A percentile compares a stretch with the other conserved stretches of the same genome.
Evolutionary conservation across 2,329 filamentous ascomycete genomes (phyloP).

Genomic region (Colletotrichum paranaense): DNA sequence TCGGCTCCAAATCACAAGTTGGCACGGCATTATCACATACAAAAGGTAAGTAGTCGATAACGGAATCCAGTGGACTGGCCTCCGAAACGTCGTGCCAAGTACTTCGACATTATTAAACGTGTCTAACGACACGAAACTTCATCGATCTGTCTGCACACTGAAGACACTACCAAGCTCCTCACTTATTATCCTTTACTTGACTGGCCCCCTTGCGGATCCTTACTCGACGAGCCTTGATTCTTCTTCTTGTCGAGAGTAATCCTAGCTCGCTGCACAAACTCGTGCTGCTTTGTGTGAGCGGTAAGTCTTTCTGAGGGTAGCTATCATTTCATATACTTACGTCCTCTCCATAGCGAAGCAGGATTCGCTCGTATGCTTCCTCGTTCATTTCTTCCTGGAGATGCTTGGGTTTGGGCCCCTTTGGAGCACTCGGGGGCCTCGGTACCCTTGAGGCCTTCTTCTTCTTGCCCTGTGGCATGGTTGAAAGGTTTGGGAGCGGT

Average conservation of each 20-base stretch:
- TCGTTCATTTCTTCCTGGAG: too few species aligned
- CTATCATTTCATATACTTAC: slow-evolving; percentile 39
- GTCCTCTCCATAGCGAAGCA: slow-evolving; percentile 27
- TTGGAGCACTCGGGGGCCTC: slow-evolving; percentile 40
- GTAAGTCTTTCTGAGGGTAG: neutral
- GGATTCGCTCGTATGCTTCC: too few species aligned
- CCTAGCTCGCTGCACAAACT: slow-evolving; percentile 48
- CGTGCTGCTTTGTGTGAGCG: slow-evolving; percentile 43
- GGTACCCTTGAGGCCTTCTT: slow-evolving; percentile 54
- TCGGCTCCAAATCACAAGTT: neutral
- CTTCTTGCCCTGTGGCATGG: slow-evolving; percentile 27
- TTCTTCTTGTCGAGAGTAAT: slow-evolving; percentile 46
- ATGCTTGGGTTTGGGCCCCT: too few species aligned
- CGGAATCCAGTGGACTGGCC: neutral
- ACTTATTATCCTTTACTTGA: slow-evolving; percentile 31
- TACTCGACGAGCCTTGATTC: slow-evolving; percentile 35
- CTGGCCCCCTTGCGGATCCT: slow-evolving; percentile 35
- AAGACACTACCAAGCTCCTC: neutral
- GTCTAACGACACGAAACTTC: neutral
- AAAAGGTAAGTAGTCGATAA: neutral
- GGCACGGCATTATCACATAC: neutral
- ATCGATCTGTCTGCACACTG: too few species aligned
- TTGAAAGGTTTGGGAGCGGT: neutral
- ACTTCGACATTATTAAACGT: neutral
- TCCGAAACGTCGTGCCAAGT: neutral